Evolutionary conservation across 768 basidiomycete species (phyloP).

Genomic region (Paxillus rubicundulus): DNA sequence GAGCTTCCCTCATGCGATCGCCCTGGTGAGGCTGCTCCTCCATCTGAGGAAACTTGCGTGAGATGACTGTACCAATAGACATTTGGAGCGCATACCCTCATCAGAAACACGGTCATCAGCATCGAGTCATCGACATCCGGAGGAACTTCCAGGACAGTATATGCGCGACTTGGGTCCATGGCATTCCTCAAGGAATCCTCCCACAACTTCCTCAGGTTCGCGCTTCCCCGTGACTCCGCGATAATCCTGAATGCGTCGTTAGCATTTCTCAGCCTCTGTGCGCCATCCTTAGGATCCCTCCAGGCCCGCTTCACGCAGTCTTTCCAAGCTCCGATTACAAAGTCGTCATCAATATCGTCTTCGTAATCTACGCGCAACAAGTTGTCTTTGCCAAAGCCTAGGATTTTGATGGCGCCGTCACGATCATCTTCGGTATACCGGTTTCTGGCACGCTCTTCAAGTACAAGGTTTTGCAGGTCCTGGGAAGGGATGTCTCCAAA

Average conservation of each 20-base stretch:
- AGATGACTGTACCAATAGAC: slow-evolving; percentile 2
- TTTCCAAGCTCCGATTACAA: slow-evolving; percentile 70
- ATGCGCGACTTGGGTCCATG: slow-evolving; percentile 73
- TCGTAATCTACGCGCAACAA: slow-evolving; percentile 67
- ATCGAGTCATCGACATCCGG: slow-evolving; percentile 74
- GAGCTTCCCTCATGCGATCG: slow-evolving; percentile 71
- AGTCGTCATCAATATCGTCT: slow-evolving; percentile 63
- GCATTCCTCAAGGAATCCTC: slow-evolving; percentile 49
- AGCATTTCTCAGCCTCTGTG: slow-evolving; percentile 48
- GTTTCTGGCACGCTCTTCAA: slow-evolving; percentile 59
- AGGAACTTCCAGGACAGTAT: slow-evolving; percentile 66
- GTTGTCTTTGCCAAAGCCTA: slow-evolving; percentile 68
- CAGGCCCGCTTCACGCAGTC: slow-evolving; percentile 55
- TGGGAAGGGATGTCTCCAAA: slow-evolving; percentile 45
- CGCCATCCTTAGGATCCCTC: slow-evolving; percentile 43
- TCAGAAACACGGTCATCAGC: slow-evolving; percentile 65
- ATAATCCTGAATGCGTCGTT: slow-evolving; percentile 70
- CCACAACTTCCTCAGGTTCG: slow-evolving; percentile 47
- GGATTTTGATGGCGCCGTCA: slow-evolving; percentile 40
- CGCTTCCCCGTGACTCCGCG: slow-evolving; percentile 60
- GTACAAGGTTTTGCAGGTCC: slow-evolving; percentile 55
- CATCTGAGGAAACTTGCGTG: slow-evolving; percentile 42
- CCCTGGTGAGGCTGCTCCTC: slow-evolving; percentile 67
- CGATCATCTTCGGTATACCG: slow-evolving; percentile 64
- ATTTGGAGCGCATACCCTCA: slow-evolving; percentile 53